Evolutionary conservation across 2,329 filamentous ascomycete species (phyloP), one percentile per base, ranked within the genome.

Genomic region (Alternaria atra): DNA sequence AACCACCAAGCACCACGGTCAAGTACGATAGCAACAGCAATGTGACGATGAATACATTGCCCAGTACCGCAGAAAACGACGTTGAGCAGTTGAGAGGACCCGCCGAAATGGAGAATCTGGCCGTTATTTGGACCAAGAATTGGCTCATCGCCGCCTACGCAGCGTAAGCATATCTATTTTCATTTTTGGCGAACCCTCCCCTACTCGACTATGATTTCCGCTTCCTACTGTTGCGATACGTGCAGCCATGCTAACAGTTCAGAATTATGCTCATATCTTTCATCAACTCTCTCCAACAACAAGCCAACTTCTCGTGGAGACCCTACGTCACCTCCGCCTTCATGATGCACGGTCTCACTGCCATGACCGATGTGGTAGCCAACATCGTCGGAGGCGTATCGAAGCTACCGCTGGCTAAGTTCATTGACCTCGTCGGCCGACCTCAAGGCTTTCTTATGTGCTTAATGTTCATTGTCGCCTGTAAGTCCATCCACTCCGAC

Each of bases 241-340:
- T 5, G 13, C 32, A 27, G 13, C 13, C 8, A 27, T 17, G 40
- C 23, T 48, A 6, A 39, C 29, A 30, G 15, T 2, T 23, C 8
- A 66, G 65, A 1, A 70, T 69, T 34, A 61, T 63, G 60, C 44
- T 67, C 54, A 66, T 70, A 32, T 65, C 63, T 4, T 70, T 70
- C 61, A 77, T 81, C 61, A 84, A 85, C 54, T 82, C 80, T 6
- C 71, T 84, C 37, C 76, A 83, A 60, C 71, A 81, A 56, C 74
- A 77, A 48, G 76, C 80, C 47, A 80, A 80, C 40, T 77, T 75
- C 59, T 79, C 79, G 1, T 63, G 76, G 54, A 69, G 66, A 1
- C 70, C 76, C 6, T 80, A 73, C 46, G 81, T 84, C 52, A 77
- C 76, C 0, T 75, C 70, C 37, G 58, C 68, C 1, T 80, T 79